phyloP scores from a whole-genome alignment of 371 early-diverging fungal species.

The Batkoa obscura region DNA sequence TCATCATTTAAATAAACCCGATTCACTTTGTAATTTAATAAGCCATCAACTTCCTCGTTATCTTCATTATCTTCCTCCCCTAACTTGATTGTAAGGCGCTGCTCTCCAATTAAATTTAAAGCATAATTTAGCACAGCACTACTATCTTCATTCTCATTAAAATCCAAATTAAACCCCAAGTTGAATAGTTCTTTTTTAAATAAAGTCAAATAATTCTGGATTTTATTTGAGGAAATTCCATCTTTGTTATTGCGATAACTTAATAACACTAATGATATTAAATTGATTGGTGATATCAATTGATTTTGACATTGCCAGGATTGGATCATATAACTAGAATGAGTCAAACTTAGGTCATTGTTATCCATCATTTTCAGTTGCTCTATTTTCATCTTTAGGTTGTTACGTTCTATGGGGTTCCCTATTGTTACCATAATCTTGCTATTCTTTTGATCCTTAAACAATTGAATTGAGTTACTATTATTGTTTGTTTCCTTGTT shows the following conservation, averaged over 20 bases:
- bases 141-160: neutral
- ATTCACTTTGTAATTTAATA: neutral
- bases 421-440: neutral
- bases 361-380: neutral
- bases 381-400: neutral
- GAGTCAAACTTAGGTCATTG: neutral
- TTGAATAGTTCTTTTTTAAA: neutral
- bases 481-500: too few relatives aligned
- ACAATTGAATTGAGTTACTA: too few relatives aligned
- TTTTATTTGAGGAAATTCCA: neutral
- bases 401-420: neutral
- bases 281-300: neutral
- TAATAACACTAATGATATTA: neutral
- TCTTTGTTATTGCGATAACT: neutral
- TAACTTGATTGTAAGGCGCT: neutral
- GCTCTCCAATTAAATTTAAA: neutral
- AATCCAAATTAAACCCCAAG: conserved; percentile 1
- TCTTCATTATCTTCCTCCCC: neutral
- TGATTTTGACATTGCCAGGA: neutral
- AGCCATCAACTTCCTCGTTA: neutral
- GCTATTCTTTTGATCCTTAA: neutral
- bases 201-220: neutral
- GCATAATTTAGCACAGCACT: neutral
- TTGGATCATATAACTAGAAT: conserved; percentile 1
- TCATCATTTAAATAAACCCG: neutral